phyloP scores from a whole-genome alignment of 768 basidiomycete species.

The Phanerochaete sordida region DNA sequence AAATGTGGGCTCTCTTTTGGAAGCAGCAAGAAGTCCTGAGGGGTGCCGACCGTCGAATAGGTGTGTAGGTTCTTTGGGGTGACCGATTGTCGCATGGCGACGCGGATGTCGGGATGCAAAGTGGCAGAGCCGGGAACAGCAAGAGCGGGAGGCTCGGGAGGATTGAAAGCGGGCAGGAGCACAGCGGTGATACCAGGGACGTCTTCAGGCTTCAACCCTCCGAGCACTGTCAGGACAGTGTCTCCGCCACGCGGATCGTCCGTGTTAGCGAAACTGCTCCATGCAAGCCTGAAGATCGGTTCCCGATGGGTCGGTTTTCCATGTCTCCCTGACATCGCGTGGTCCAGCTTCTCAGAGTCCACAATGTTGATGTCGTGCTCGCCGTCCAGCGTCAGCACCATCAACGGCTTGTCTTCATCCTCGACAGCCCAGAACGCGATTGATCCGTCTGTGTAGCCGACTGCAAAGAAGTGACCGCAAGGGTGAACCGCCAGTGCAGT shows the following conservation, averaged over 20 bases:
- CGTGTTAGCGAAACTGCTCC: slow-evolving; percentile 74
- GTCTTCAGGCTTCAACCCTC: slow-evolving; percentile 59
- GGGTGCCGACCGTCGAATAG: slow-evolving; percentile 53
- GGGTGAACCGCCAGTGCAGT: slow-evolving; percentile 74
- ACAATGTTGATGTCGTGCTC: slow-evolving; percentile 49
- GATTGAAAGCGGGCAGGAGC: slow-evolving; percentile 64
- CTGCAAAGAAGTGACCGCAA: slow-evolving; percentile 70
- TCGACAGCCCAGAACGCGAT: slow-evolving; percentile 82
- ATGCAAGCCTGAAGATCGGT: slow-evolving; percentile 83
- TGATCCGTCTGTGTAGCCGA: slow-evolving; percentile 79
- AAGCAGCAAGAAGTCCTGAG: slow-evolving; percentile 80
- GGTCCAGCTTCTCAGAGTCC: slow-evolving; percentile 45
- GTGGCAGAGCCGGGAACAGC: slow-evolving; percentile 15
- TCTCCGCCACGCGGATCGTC: slow-evolving; percentile 64
- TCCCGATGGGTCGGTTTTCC: slow-evolving; percentile 40
- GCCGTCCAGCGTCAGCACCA: slow-evolving; percentile 65
- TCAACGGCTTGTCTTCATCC: slow-evolving; percentile 71
- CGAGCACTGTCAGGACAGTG: slow-evolving; percentile 71
- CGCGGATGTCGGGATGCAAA: slow-evolving; percentile 42
- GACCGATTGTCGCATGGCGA: slow-evolving; percentile 63
- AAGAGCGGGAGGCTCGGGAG: slow-evolving; percentile 40
- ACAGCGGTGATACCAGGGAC: slow-evolving; percentile 63
- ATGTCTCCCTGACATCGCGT: slow-evolving; percentile 24
- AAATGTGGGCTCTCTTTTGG: slow-evolving; percentile 71
- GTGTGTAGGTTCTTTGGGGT: slow-evolving; percentile 45